Conservation (phyloP, 805 yeast genomes). For the Lipomyces kockii region DNA sequence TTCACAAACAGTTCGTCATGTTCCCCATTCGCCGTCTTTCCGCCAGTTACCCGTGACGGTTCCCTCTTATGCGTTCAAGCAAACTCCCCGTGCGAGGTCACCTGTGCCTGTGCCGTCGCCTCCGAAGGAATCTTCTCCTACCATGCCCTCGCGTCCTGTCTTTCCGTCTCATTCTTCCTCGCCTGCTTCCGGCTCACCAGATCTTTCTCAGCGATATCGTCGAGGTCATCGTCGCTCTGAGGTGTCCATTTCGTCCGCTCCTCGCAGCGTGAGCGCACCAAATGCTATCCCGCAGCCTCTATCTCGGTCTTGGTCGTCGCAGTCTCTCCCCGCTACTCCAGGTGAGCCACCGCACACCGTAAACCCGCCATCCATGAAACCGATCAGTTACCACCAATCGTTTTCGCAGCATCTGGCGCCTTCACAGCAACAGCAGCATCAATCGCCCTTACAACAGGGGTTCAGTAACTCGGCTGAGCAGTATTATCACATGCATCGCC, state of each 20-base stretch:
- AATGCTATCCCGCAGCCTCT: neutral
- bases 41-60: constrained; percentile 11
- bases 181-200: neutral
- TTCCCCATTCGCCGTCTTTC: constrained; percentile 30
- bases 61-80: constrained; percentile 3
- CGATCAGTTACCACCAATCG: constrained; percentile 1
- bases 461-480: constrained; percentile 6
- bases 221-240: constrained; percentile 24
- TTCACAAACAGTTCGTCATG: constrained; percentile 25
- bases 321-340: constrained; percentile 4
- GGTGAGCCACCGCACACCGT: neutral
- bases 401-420: neutral
- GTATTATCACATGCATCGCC: constrained; percentile 11
- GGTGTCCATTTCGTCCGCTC: constrained; percentile 9
- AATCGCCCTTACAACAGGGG: neutral
- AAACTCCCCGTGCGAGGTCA: constrained; percentile 5
- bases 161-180: constrained; percentile 4
- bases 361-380: constrained; percentile 2
- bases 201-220: constrained; percentile 13
- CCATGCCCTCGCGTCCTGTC: constrained; percentile 1
- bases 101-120: neutral
- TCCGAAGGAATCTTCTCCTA: neutral
- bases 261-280: constrained; percentile 18
- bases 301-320: constrained; percentile 14
- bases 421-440: neutral